phyloP scores from a whole-genome alignment of 2,329 filamentous ascomycete genomes.

The Madurella mycetomatis region DNA sequence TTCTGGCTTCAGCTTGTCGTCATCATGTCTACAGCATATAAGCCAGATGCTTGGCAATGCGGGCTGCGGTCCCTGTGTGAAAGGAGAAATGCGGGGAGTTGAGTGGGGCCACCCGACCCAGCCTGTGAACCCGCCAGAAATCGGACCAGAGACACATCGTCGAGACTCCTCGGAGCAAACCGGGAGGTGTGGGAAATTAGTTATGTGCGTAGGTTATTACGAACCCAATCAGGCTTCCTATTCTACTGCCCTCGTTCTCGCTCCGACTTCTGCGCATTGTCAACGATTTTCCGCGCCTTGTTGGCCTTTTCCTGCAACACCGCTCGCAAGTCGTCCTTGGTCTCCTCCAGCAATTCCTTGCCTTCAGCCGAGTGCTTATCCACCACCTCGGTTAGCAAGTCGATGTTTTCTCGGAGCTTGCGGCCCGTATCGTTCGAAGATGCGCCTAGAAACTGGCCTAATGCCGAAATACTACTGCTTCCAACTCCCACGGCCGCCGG shows the following conservation, averaged over 20 bases:
- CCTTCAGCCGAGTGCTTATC: constrained; percentile 66
- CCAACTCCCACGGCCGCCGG: constrained; percentile 23
- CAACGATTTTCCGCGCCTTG: constrained; percentile 54
- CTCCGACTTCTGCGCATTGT: constrained; percentile 26
- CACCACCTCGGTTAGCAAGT: constrained; percentile 60
- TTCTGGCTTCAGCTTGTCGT: constrained; percentile 6
- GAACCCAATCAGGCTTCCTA: background rate
- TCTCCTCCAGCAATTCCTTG: constrained; percentile 64
- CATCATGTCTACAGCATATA: constrained; percentile 12
- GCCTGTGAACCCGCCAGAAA: background rate
- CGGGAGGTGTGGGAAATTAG: background rate
- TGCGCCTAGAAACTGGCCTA: constrained; percentile 59
- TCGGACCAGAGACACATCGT: background rate
- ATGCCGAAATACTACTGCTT: constrained; percentile 39
- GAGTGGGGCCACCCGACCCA: background rate
- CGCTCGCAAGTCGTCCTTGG: constrained; percentile 61
- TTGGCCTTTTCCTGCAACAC: constrained; percentile 57
- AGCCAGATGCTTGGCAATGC: constrained; percentile 3
- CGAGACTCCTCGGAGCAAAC: too few species aligned
- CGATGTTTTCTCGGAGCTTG: constrained; percentile 61
- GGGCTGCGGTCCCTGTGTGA: background rate
- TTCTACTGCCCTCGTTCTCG: background rate
- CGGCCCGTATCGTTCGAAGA: constrained; percentile 56
- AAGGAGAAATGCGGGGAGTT: constrained; percentile 8
- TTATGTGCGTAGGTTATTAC: background rate